Evolutionary conservation across 75 land plant genomes (phyloP), one percentile per base, ranked within the genome.

Genomic region (Cunninghamia lanceolata): DNA sequence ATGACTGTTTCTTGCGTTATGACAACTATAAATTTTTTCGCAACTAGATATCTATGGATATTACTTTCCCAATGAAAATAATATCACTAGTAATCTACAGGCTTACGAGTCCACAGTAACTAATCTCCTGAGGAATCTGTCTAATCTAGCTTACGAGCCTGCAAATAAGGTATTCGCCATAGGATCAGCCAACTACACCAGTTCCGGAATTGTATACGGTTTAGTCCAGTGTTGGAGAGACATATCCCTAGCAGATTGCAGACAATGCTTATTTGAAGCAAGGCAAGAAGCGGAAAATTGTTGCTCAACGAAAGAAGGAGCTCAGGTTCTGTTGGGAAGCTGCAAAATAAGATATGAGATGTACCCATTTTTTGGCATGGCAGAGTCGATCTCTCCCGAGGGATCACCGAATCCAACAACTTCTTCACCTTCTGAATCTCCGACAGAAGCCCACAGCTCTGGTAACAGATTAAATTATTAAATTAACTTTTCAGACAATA

Each of bases 1-100:
- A 85, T 34, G 45, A 13, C 53, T 85, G 86, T 50, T 85, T 85
- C 52, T 34, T 85, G 53, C 78, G 86, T 10, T 85, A 73, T 76
- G 86, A 85, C 5, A 71, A 85, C 17, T 34, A 3, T 38, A 17
- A 30, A 1, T 85, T 85, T 52, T 85, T 10, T 19, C 30, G 28
- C 13, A 47, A 3, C 19, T 32, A 14, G 35, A 50, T n/a, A 9
- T 3, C 1, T 2, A 0, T 32, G 36, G 5, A 2, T 3, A 9
- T 7, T n/a, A 8, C 17, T 2, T 8, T 4, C 28, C 8, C 6
- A 47, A 8, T 82, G n/a, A 13, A 4, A 50, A 0, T 43, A 0
- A 14, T 0, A 34, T 82, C 34, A 19, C 54, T 11, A 32, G 21
- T 34, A 79, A 36, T 82, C 1, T 9, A 28, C 6, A 45, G 25